Base-by-base conservation (phyloP, 257 asterid genomes). In the Ligustrum vulgare region DNA sequence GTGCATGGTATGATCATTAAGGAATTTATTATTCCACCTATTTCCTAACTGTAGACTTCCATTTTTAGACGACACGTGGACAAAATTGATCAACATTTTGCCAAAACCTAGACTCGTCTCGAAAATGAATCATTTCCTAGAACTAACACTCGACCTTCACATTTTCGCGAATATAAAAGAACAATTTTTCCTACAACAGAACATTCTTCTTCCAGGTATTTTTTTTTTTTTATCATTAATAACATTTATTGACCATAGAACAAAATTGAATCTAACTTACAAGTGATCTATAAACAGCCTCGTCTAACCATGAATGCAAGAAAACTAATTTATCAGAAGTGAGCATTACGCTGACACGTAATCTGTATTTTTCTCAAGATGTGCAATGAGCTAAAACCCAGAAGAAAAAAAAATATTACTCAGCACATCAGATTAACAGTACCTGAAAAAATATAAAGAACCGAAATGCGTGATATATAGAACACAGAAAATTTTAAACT, bases 271-370 rank as follows among this genome's bases (percentile, higher is more conserved):
- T 75, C 69, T 73, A 73, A 71, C 79, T 64, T 20, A 67, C 47
- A 73, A 49, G 28, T n/a, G 70, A 66, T 71, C 70, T 69, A 54
- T 10, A 67, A 60, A 22, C 6, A 2, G 34, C 4, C 34, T 60
- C 34, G 3, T 25, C 34, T 34, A 4, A 25, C 67, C 70, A 74
- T 67, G 70, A 74, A 75, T 72, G 70, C 84, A 84, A 79, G 70
- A 67, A 18, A 64, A 58, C 70, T 15, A 67, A 41, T 64, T 28
- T 69, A 67, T 31, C 25, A 6, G 31, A 2, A 37, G 16, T 64
- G 66, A 62, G 54, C 43, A 69, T 8, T 56, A 37, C 78, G 56
- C 69, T 41, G 25, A 51, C 7, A n/a, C 25, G 73, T 51, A 69
- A 77, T 73, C 71, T 32, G 66, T 64, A 23, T 9, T 25, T 60